Conservation (phyloP, 352 stramenopile genomes). For the Globisporangium radiosum region DNA sequence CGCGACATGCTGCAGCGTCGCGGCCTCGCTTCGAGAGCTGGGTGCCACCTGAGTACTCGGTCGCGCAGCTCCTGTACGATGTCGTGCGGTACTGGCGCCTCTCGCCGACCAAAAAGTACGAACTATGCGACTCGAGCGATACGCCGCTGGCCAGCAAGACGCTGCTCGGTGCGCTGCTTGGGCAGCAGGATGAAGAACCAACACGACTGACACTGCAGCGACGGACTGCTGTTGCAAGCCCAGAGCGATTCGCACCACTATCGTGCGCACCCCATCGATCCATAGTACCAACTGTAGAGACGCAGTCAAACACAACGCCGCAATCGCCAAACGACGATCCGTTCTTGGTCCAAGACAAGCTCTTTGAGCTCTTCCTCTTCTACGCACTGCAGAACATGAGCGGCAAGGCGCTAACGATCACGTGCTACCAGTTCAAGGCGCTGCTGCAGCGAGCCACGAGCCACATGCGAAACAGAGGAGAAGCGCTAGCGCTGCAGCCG, state of each 20-base stretch:
- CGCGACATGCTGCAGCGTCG: not conserved
- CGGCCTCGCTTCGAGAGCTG: constrained; percentile 25
- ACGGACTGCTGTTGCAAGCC: not conserved
- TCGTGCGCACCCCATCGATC: no score
- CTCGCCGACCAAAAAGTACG: constrained; percentile 24
- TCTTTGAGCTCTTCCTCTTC: constrained; percentile 63
- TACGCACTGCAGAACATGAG: constrained; percentile 49
- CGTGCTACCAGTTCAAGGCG: constrained; percentile 65
- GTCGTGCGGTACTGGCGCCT: constrained; percentile 43
- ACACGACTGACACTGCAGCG: not conserved
- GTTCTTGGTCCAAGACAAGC: constrained; percentile 49
- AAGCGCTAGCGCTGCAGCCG: no score
- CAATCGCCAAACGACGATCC: constrained; percentile 16
- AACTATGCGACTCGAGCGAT: constrained; percentile 25
- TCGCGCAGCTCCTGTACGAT: constrained; percentile 37
- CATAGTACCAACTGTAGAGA: no score
- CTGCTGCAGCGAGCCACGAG: constrained; percentile 20
- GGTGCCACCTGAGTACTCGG: constrained; percentile 42
- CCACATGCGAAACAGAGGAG: not conserved
- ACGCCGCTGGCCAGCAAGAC: constrained; percentile 19
- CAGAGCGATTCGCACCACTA: no score
- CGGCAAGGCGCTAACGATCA: constrained; percentile 33
- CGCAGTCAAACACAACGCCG: not conserved
- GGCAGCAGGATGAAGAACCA: not conserved
- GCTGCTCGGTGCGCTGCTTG: constrained; percentile 6